Evolutionary conservation across 352 stramenopile genomes (phyloP).

Genomic region (Phytophthora boehmeriae): DNA sequence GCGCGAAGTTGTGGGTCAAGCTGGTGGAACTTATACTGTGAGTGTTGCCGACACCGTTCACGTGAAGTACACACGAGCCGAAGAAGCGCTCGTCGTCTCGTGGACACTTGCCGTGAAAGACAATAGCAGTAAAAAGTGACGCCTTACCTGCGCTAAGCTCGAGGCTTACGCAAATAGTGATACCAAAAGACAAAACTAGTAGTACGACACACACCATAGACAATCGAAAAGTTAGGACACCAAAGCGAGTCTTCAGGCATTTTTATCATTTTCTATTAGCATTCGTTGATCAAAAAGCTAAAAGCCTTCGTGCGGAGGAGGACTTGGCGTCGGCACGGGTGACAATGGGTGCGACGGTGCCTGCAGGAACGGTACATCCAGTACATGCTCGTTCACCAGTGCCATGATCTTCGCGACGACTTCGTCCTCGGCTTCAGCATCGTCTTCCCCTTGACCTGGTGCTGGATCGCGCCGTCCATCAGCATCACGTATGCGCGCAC

Average conservation of each 20-base stretch:
- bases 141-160: not conserved
- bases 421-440: slow-evolving; percentile 15
- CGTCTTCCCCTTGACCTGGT: slow-evolving; percentile 11
- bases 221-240: slow-evolving; percentile 29
- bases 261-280: slow-evolving; percentile 35
- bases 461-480: slow-evolving; percentile 46
- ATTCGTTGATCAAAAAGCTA: slow-evolving; percentile 19
- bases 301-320: slow-evolving; percentile 22
- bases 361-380: slow-evolving; percentile 51
- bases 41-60: slow-evolving; percentile 48
- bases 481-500: slow-evolving; percentile 72
- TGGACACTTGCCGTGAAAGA: slow-evolving; percentile 59
- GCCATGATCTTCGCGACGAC: slow-evolving; percentile 40
- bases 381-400: slow-evolving; percentile 44
- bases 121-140: slow-evolving; percentile 27
- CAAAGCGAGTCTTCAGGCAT: slow-evolving; percentile 17
- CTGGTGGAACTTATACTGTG: slow-evolving; percentile 49
- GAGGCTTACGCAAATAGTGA: slow-evolving; percentile 22
- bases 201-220: slow-evolving; percentile 18
- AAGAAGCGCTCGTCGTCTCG: slow-evolving; percentile 52
- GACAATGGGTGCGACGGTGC: slow-evolving; percentile 25
- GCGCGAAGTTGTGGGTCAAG: slow-evolving; percentile 55
- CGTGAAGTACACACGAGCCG: slow-evolving; percentile 51
- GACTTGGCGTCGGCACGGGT: slow-evolving; percentile 24
- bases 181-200: slow-evolving; percentile 21